Base-by-base conservation (phyloP, 2,329 filamentous ascomycete species). In the Lachnellula arida region DNA sequence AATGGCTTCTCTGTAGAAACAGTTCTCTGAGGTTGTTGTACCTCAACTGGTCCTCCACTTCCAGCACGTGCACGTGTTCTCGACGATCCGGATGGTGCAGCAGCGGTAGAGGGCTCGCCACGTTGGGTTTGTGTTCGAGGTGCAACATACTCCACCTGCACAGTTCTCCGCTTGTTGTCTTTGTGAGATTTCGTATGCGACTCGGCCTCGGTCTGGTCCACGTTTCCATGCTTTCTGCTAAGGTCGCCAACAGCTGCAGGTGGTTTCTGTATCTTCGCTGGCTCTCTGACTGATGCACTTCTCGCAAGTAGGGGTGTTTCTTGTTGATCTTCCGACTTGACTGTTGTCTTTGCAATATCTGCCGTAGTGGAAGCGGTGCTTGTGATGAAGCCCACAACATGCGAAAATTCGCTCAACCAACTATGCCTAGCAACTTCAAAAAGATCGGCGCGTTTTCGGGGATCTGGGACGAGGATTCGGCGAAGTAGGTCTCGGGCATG, bases 341-440 rank as follows among this genome's bases (percentile, higher is more conserved):
- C 81, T 1, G 89, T 88, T 2, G 89, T 86, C 64, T 91, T 89
- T 63, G 91, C 86, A 64, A 95, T 92, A 65, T 97, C 92, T 49
- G 82, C 85, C 11, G 90, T 85, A 51, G 88, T 90, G 8, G 93
- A 97, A 4, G 91, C 96, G 69, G 87, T 93, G 73, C 94, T 97
- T 22, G 94, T 97, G 68, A 99, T 97, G 71, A 97, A 92, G 68
- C 92, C 90, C 49, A 99, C 93, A 49, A 97, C 87, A 70, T 96
- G 90, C n/a, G 92, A 88, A 70, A 94, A 99, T 70, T 97, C 94
- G 74, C 89, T 96, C 63, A 99, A 76, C 94, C 94, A 99, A 75
- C 94, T 99, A 74, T 99, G 94, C 51, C 94, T 85, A 47, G 94
- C 94, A 44, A 99, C 94, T 71, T 99, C 94, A 67, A 99, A 99